Evolutionary conservation across 1,284 basidiomycete species (phyloP).

Genomic region (Trametes hirsuta): DNA sequence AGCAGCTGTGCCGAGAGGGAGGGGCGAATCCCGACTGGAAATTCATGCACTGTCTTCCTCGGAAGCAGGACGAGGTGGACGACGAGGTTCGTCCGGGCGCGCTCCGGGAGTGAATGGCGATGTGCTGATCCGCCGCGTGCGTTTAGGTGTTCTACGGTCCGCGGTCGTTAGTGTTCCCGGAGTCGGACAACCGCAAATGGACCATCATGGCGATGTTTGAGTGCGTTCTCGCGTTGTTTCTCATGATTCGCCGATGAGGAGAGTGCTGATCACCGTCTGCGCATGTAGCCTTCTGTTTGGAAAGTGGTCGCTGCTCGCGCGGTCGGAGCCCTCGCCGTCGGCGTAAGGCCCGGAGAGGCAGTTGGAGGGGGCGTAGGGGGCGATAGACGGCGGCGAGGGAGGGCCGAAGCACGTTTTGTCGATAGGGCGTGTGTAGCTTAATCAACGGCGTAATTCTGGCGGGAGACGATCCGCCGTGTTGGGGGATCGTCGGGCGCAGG

Average conservation of each 20-base stretch:
- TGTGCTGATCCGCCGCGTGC: conserved; percentile 4
- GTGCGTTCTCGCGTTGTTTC: conserved; percentile 48
- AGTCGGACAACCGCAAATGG: conserved; percentile 91
- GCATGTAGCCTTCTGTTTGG: conserved; percentile 48
- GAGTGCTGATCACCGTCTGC: conserved; percentile 11
- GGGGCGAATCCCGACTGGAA: conserved; percentile 91
- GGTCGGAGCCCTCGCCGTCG: neutral
- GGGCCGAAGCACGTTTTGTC: neutral
- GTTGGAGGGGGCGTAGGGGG: neutral
- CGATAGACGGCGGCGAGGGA: neutral
- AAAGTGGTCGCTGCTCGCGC: conserved; percentile 44
- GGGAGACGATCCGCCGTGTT: neutral
- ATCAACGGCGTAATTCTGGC: conserved; percentile 15
- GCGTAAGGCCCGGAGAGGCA: neutral
- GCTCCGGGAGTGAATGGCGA: neutral
- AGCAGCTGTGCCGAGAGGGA: conserved; percentile 75
- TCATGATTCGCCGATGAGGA: neutral
- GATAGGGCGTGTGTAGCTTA: conserved; percentile 8
- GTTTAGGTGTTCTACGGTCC: conserved; percentile 74
- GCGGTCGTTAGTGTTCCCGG: conserved; percentile 75
- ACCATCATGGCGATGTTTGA: conserved; percentile 90
- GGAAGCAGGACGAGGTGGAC: conserved; percentile 92
- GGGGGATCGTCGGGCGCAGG: conserved; percentile 17
- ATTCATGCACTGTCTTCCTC: conserved; percentile 95
- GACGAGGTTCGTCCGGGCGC: conserved; percentile 70